Evolutionary conservation across 2,329 filamentous ascomycete species (phyloP).

Genomic region (Tolypocladium tropicale): DNA sequence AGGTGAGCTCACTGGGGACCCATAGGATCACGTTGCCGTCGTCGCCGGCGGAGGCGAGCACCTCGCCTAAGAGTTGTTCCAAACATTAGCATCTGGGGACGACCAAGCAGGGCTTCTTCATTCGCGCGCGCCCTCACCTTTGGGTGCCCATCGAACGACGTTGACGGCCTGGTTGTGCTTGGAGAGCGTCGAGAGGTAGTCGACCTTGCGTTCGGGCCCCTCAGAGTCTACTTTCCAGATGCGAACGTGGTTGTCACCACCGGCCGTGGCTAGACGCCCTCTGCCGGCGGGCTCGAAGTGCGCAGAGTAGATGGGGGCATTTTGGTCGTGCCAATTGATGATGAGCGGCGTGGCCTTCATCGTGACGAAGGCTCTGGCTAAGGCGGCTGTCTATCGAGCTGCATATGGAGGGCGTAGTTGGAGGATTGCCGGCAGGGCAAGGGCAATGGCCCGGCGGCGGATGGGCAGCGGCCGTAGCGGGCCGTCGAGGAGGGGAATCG

Average conservation of each 20-base stretch:
- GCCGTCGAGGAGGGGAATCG: background rate
- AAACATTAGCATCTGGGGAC: slow-evolving; percentile 2
- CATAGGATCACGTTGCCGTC: slow-evolving; percentile 96
- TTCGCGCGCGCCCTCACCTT: slow-evolving; percentile 47
- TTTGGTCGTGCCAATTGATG: slow-evolving; percentile 98
- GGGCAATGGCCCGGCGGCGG: background rate
- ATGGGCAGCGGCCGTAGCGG: background rate
- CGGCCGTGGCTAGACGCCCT: slow-evolving; percentile 83
- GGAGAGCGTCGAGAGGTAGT: slow-evolving; percentile 80
- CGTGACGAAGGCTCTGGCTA: slow-evolving; percentile 23
- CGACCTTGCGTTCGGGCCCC: slow-evolving; percentile 79
- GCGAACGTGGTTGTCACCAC: slow-evolving; percentile 93
- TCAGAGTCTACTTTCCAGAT: slow-evolving; percentile 84
- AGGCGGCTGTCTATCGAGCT: slow-evolving; percentile 14
- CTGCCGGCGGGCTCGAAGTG: slow-evolving; percentile 93
- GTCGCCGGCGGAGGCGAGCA: slow-evolving; percentile 89
- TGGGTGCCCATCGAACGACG: slow-evolving; percentile 90
- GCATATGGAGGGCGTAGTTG: slow-evolving; percentile 14
- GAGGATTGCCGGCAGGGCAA: background rate
- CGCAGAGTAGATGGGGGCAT: slow-evolving; percentile 91
- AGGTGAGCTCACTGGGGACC: slow-evolving; percentile 74
- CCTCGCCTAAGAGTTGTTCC: slow-evolving; percentile 54
- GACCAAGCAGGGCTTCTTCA: background rate
- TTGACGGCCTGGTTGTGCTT: slow-evolving; percentile 98
- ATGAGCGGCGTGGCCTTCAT: slow-evolving; percentile 98